A percentile compares a stretch with the other conserved stretches of the same genome.
Evolutionary conservation across 805 yeast species (phyloP).

Genomic region (Vanderwaltozyma polyspora): DNA sequence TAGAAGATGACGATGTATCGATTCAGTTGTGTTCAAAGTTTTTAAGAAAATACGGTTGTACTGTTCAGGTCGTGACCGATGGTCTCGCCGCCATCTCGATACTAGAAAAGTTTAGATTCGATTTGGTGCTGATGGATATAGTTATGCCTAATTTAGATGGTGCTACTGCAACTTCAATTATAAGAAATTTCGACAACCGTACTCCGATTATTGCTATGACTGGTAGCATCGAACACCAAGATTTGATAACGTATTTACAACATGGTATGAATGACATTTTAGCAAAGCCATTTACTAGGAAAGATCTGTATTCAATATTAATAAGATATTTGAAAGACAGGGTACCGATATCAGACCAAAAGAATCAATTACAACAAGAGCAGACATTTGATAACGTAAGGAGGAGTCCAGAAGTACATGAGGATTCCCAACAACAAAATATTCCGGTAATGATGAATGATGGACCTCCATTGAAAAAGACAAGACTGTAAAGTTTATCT

Average conservation of each 20-base stretch:
- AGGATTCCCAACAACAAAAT: not conserved
- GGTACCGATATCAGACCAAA: constrained; percentile 28
- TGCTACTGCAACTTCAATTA: constrained; percentile 82
- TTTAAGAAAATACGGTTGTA: constrained; percentile 77
- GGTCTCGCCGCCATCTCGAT: constrained; percentile 81
- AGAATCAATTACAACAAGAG: constrained; percentile 1
- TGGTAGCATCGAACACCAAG: constrained; percentile 75
- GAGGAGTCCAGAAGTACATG: too few species aligned
- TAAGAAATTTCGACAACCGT: constrained; percentile 68
- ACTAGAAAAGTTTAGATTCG: constrained; percentile 60
- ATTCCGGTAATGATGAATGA: not conserved
- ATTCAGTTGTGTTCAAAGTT: constrained; percentile 76
- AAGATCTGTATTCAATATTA: constrained; percentile 67
- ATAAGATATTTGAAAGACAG: constrained; percentile 57
- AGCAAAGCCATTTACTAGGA: constrained; percentile 89
- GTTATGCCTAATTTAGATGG: constrained; percentile 86
- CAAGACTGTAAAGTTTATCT: not conserved
- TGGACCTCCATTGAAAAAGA: not conserved
- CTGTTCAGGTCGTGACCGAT: constrained; percentile 85
- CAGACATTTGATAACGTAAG: too few species aligned
- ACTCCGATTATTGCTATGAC: constrained; percentile 95
- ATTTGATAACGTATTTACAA: constrained; percentile 64
- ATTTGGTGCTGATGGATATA: constrained; percentile 74
- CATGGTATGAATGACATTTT: constrained; percentile 89
- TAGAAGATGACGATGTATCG: constrained; percentile 75